Evolutionary conservation across 202 grass and related monocot species (phyloP).

Genomic region (Zoysia matrella): DNA sequence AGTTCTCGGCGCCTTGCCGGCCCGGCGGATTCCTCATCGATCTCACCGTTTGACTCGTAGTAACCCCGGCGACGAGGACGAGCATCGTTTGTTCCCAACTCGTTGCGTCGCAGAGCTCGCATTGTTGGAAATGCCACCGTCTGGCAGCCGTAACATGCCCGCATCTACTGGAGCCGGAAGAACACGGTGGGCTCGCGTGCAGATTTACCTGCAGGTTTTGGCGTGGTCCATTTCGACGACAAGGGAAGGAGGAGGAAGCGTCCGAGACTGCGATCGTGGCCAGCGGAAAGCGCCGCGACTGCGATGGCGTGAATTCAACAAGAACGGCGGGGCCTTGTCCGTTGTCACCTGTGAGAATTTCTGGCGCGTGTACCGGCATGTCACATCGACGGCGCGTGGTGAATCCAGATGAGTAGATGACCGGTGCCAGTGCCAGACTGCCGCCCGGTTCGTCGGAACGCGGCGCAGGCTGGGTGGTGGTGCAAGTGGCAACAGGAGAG

Average conservation of each 20-base stretch:
- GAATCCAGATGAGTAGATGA: not conserved
- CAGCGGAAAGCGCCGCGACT: not conserved
- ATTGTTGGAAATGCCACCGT: not conserved
- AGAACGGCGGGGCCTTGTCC: not conserved
- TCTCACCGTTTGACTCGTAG: conserved; percentile 6
- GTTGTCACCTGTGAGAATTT: not conserved
- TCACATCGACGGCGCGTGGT: not conserved
- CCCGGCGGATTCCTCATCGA: not conserved
- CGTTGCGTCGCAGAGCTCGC: not conserved
- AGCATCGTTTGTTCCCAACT: not conserved
- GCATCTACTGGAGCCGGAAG: conserved; percentile 13
- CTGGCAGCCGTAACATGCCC: not conserved
- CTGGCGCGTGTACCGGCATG: not conserved
- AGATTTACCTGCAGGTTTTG: not conserved
- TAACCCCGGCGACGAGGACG: not conserved
- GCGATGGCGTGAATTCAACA: conserved; percentile 10
- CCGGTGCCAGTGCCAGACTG: not conserved
- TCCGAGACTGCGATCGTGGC: not conserved
- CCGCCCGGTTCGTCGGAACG: not conserved
- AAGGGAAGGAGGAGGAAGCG: not conserved
- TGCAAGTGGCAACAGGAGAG: not conserved
- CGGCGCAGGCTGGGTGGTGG: not conserved
- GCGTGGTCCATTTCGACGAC: not conserved
- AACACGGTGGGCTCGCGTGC: not conserved
- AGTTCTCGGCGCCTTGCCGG: not conserved